These are phyloP conservation scores for Leishmania major DNA, from an alignment of 208 protist genomes.

Conservation along the genomic window DNA sequence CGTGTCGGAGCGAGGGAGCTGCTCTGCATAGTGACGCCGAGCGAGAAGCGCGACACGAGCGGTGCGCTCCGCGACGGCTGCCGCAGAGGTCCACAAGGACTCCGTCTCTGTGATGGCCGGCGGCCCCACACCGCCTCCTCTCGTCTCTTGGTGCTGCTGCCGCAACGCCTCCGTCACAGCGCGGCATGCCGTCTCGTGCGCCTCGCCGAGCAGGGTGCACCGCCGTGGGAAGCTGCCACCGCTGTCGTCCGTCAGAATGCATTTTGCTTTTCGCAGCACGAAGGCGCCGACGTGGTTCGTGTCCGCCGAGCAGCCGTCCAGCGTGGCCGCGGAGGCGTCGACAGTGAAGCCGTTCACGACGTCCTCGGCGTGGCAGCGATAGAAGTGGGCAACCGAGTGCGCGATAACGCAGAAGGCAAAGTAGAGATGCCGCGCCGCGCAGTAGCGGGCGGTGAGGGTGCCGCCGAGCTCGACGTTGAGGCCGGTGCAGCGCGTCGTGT, in stretches of 20 bases:
- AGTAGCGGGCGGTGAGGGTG: constrained; percentile 61
- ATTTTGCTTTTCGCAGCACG: constrained; percentile 71
- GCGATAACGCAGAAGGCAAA: constrained; percentile 80
- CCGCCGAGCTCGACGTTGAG: constrained; percentile 75
- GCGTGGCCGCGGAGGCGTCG: constrained; percentile 65
- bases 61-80: constrained; percentile 9
- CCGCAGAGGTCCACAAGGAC: constrained; percentile 3
- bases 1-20: constrained; percentile 4
- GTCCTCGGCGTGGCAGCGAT: constrained; percentile 63
- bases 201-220: constrained; percentile 30
- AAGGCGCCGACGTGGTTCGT: constrained; percentile 78
- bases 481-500: constrained; percentile 47
- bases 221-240: constrained; percentile 37
- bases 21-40: constrained; percentile 6
- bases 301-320: constrained; percentile 66
- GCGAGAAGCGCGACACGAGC: constrained; percentile 9
- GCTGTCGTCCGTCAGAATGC: constrained; percentile 51
- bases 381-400: constrained; percentile 74
- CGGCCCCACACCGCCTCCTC: background rate
- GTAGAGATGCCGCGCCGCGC: constrained; percentile 55
- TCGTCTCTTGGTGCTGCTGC: background rate
- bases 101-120: background rate
- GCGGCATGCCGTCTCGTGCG: constrained; percentile 23
- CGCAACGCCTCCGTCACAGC: constrained; percentile 1
- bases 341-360: constrained; percentile 85